These are phyloP conservation scores for Mallotus nudiflorus DNA, from an alignment of 345 rosid species.

Conservation along the genomic window DNA sequence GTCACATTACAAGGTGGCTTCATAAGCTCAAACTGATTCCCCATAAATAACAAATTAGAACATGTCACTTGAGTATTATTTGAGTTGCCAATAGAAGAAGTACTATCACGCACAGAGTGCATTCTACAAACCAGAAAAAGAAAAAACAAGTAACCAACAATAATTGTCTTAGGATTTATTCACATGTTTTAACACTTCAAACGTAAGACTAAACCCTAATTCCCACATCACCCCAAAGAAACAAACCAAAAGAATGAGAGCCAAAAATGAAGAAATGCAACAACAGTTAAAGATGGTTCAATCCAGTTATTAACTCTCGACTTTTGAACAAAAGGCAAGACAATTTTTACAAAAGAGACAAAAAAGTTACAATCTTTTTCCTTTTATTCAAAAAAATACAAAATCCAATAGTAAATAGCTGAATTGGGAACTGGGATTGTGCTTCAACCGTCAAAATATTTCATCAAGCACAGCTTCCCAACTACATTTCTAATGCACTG, in stretches of 20 bases:
- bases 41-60: constrained; percentile 14
- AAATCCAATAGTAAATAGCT: too few relatives aligned
- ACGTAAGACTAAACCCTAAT: neutral
- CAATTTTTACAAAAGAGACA: too few relatives aligned
- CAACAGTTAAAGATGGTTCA: neutral
- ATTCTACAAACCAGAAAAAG: constrained; percentile 26
- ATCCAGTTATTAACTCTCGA: too few relatives aligned
- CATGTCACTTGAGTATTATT: constrained; percentile 4
- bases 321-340: too few relatives aligned
- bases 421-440: too few relatives aligned
- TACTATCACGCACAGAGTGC: constrained; percentile 4
- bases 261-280: neutral
- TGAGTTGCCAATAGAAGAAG: constrained; percentile 18
- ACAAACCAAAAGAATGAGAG: neutral
- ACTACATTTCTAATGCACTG: neutral
- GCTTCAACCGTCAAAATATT: too few relatives aligned
- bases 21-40: constrained; percentile 12
- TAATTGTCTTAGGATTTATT: too few relatives aligned
- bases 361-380: too few relatives aligned
- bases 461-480: too few relatives aligned
- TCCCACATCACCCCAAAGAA: neutral
- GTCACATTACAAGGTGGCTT: constrained; percentile 10
- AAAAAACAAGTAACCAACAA: constrained; percentile 13
- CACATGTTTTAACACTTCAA: too few relatives aligned
- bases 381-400: too few relatives aligned